Evolutionary conservation across 208 protist species (phyloP), one percentile per base, ranked within the genome.

Genomic region (Wallacemonas sp.): DNA sequence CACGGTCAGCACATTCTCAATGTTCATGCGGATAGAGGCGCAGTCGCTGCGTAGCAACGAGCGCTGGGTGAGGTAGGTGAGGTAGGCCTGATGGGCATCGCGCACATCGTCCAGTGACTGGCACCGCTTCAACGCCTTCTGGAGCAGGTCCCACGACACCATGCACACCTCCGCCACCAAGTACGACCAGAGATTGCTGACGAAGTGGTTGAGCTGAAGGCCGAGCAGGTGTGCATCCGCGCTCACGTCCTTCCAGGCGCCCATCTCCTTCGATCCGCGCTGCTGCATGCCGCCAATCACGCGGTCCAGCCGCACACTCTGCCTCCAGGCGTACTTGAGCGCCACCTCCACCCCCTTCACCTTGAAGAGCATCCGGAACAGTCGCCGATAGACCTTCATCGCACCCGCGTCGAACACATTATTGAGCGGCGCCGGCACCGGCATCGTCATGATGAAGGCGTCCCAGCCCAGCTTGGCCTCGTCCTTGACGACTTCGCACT

Each of bases 191-290:
- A 90, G 66, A 68, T 90, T 90, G 18, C 71, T 76, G 10, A 90
- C 81, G 70, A 84, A 90, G 55, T 90, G 84, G 50, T 90, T 90
- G 42, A 90, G 61, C 62, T 90, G 84, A 25, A 90, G 65, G n/a
- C 84, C 84, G 10, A 90, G 61, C 18, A 85, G 69, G 36, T 86
- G 84, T 2, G 84, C 80, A 45, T 90, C 84, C 2, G 77, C 75
- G 18, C 78, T 80, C 23, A 86, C 80, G 38, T 84, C 77, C 20
- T 77, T 72, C 81, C 84, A 90, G 25, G 80, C 80, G 1, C 67
- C 70, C 46, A 52, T 68, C 39, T 61, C 62, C 50, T 61, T 41
- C 23, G 54, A 49, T 22, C 74, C 70, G 44, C 70, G 57, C 41
- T 84, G 79, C 44, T 50, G 44, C 39, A 86, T 59, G 25, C 76